Evolutionary conservation across 2,329 filamentous ascomycete species (phyloP).

Genomic region (Lasiodiplodia hormozganensis): DNA sequence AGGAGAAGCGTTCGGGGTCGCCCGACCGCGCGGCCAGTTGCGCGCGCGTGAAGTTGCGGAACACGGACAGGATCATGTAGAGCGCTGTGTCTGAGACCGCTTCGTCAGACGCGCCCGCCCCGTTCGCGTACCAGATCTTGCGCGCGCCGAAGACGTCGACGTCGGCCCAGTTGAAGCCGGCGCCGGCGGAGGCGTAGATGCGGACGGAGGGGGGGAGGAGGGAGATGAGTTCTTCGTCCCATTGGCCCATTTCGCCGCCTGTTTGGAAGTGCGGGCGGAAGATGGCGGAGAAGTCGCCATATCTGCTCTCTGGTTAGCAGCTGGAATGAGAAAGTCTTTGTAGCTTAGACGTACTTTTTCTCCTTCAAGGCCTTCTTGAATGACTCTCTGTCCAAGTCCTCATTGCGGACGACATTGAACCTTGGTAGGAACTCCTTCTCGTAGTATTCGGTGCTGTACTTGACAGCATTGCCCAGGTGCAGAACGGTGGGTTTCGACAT

Average conservation of each 20-base stretch:
- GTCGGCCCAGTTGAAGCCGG: constrained; percentile 34
- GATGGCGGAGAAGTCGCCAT: constrained; percentile 32
- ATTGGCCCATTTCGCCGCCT: constrained; percentile 34
- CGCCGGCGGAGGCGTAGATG: constrained; percentile 32
- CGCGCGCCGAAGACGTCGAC: constrained; percentile 29
- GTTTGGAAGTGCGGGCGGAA: constrained; percentile 33
- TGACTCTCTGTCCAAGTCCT: constrained; percentile 44
- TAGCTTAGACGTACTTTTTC: constrained; percentile 25
- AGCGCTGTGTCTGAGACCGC: constrained; percentile 54
- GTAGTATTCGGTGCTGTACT: constrained; percentile 56
- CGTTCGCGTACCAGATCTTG: constrained; percentile 49
- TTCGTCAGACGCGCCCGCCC: constrained; percentile 52
- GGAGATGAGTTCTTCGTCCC: constrained; percentile 32
- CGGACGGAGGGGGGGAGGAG: constrained; percentile 29
- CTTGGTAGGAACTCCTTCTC: constrained; percentile 46
- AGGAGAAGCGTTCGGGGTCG: constrained; percentile 28
- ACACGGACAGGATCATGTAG: constrained; percentile 49
- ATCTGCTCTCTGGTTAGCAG: constrained; percentile 5
- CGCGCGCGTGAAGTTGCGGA: constrained; percentile 32
- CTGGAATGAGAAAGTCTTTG: no score
- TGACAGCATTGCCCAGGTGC: constrained; percentile 56
- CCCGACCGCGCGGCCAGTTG: constrained; percentile 31
- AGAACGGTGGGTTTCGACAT: constrained; percentile 47
- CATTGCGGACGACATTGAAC: constrained; percentile 52
- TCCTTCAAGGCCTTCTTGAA: constrained; percentile 31